Percentiles rank a stretch among this genome's conserved stretches.
phyloP scores from a whole-genome alignment of 192 early-diverging fungal species.

The Coemansia interrupta region DNA sequence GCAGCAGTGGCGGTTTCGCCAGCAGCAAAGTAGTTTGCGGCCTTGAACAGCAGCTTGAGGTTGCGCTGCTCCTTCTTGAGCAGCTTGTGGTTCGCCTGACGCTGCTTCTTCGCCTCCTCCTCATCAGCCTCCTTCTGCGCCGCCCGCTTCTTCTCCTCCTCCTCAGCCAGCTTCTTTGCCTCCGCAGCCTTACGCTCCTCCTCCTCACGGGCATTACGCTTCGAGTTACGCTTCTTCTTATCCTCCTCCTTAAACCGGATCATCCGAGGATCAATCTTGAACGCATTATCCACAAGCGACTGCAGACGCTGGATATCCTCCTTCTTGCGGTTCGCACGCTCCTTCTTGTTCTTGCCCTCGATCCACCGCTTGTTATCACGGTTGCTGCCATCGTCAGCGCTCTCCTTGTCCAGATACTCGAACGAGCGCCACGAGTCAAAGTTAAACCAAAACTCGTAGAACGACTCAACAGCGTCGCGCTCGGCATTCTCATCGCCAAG shows the following conservation, averaged over 20 bases:
- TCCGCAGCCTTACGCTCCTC: constrained; percentile 53
- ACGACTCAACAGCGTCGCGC: constrained; percentile 70
- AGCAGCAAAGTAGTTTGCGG: constrained; percentile 74
- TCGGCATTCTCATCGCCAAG: constrained; percentile 67
- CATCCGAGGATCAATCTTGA: constrained; percentile 88
- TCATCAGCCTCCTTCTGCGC: constrained; percentile 59
- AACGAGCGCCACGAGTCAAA: constrained; percentile 98
- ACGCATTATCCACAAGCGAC: constrained; percentile 79
- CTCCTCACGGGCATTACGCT: constrained; percentile 81
- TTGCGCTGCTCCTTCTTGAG: constrained; percentile 90
- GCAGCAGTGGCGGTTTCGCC: constrained; percentile 51
- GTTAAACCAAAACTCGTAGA: constrained; percentile 81
- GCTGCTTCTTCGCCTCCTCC: constrained; percentile 75
- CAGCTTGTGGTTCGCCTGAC: constrained; percentile 81
- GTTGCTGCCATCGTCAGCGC: constrained; percentile 79
- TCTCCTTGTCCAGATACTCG: constrained; percentile 98
- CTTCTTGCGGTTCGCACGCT: constrained; percentile 91
- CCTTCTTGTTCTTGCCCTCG: constrained; percentile 93
- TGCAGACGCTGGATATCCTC: constrained; percentile 90
- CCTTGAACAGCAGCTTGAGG: constrained; percentile 73
- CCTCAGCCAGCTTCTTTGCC: constrained; percentile 55
- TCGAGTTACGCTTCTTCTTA: constrained; percentile 84
- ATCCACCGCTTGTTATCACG: constrained; percentile 96
- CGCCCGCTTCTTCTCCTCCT: constrained; percentile 61
- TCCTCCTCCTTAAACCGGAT: constrained; percentile 84